Evolutionary conservation across 768 basidiomycete genomes (phyloP), one percentile per base, ranked within the genome.

Genomic region (Tylopilus plumbeoviolaceoides): DNA sequence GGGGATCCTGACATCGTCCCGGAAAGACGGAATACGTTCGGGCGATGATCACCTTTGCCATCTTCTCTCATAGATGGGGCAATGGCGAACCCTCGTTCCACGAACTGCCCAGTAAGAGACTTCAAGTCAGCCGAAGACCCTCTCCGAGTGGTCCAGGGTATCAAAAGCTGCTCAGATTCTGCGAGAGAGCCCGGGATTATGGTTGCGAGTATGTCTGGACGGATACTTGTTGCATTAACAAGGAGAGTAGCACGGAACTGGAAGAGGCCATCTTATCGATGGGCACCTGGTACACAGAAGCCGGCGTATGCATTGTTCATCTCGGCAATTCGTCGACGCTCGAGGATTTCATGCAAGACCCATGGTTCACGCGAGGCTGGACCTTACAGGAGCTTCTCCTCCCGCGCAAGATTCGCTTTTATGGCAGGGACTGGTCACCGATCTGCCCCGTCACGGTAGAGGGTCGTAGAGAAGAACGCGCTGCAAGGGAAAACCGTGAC

Each of bases 1-100:
- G 3, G 17, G 4, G 7, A 47, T 46, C 46, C 48, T 63, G 40
- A 65, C 31, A 17, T 47, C 6, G 23, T 40, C n/a, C 27, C 31
- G 1, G 20, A 33, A 50, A 65, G 63, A 60, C 47, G 1, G 49
- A 57, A 30, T 56, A 58, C 25, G 33, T 66, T 35, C 55, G 56
- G 28, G 8, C 43, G 25, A 56, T 60, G 55, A 50, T 65, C 47
- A 57, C 39, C 44, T 66, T 68, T 7, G 65, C 63, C 47, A 38
- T 63, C 33, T 56, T 66, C 45, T 66, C 65, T n/a, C 65, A 66
- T 44, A 45, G 54, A n/a, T 68, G 65, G 63, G 66, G 57, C 1
- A 59, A n/a, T 17, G 17, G 57, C 2, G 65, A 66, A 47, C 61
- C 55, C 8, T 14, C 48, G 0, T 66, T 66, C 47, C 48, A 66